Base-by-base conservation (phyloP, 108 stramenopile genomes). In the Skeletonema grethae region DNA sequence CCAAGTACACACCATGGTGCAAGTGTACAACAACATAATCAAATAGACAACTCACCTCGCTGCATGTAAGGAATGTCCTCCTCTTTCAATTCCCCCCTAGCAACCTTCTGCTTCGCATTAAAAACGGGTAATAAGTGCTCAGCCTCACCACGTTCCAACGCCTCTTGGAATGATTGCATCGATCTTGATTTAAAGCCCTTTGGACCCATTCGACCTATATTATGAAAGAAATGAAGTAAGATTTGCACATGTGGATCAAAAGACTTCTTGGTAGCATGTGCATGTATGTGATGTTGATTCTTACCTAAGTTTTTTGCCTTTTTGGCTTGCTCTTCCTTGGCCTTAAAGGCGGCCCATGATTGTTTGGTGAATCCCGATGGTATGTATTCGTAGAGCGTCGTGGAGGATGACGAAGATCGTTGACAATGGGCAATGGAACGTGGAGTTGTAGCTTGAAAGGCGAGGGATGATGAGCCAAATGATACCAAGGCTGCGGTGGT, bases 31-130 rank as follows among this genome's bases (percentile, higher is more conserved):
- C 38, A 39, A 39, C 2, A 39, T 12, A 28, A 28, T 39, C 38
- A 39, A 13, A 39, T 11, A 10, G 12, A 39, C 5, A 0, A 43
- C 41, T 43, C 50, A 22, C 87, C 88, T 48, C 92, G 82, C 82
- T 90, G 89, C 92, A 93, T 93, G 77, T 93, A 93, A 16, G 86
- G 88, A 24, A 89, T 85, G 45, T 93, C 92, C 64, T 89, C 89
- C 28, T 29, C 29, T 57, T 83, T 87, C 25, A 93, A 53, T 64
- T 85, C 83, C 20, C 93, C 93, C 10, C 56, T 85, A 4, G 39
- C 61, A 30, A 94, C 48, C 28, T 61, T 62, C 67, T 90, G 77
- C 66, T 88, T 77, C 8, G 90, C 90, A 65, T 88, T 86, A 32
- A 87, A 71, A 20, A 89, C 89, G 15, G 92, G 89, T 70, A 93